phyloP scores from a whole-genome alignment of 306 rosid genomes.

The Prunus salicina region DNA sequence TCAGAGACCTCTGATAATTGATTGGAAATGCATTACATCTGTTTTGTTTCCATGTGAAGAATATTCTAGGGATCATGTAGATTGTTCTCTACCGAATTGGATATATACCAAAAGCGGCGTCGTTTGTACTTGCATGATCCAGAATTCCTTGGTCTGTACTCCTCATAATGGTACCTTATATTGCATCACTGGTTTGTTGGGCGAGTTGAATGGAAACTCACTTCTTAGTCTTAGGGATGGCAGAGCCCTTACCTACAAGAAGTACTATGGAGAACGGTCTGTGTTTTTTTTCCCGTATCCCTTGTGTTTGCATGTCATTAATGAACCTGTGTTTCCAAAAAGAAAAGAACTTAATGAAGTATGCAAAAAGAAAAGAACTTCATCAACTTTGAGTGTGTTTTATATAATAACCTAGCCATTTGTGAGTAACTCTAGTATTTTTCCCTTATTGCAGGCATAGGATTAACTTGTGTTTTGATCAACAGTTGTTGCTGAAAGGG shows the following conservation, averaged over 20 bases:
- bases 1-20: conserved; percentile 24
- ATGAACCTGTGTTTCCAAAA: background rate
- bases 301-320: background rate
- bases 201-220: conserved; percentile 57
- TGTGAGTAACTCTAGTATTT: conserved; percentile 4
- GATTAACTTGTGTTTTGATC: conserved; percentile 42
- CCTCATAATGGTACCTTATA: conserved; percentile 62
- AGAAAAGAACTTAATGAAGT: background rate
- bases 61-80: conserved; percentile 16
- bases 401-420: background rate
- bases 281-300: conserved; percentile 14
- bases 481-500: conserved; percentile 49
- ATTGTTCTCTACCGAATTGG: conserved; percentile 11
- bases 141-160: conserved; percentile 58
- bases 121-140: conserved; percentile 53
- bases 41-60: conserved; percentile 26
- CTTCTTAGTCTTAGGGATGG: conserved; percentile 36
- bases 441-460: conserved; percentile 50
- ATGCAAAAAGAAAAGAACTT: background rate
- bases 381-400: background rate
- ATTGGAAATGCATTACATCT: conserved; percentile 61
- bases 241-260: conserved; percentile 47
- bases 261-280: conserved; percentile 45
- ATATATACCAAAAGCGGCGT: conserved; percentile 43
- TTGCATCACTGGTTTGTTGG: conserved; percentile 40